phyloP scores from a whole-genome alignment of 257 asterid genomes.

The Solanum corneliomulleri region DNA sequence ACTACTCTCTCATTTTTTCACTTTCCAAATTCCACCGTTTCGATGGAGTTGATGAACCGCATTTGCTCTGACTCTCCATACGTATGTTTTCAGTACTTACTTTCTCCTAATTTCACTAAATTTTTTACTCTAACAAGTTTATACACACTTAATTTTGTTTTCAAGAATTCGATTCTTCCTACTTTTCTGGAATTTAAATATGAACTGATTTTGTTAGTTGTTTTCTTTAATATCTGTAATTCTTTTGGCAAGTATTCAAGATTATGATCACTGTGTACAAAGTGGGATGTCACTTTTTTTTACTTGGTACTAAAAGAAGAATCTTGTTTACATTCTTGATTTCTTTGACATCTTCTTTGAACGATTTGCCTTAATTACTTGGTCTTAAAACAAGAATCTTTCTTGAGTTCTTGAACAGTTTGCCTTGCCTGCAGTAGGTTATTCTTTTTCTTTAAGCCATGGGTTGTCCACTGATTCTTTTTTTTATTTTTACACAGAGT shows the following conservation, averaged over 20 bases:
- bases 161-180: neutral
- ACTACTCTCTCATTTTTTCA: neutral
- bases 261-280: neutral
- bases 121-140: neutral
- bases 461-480: neutral
- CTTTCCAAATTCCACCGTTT: neutral
- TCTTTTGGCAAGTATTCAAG: neutral
- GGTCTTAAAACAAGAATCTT: neutral
- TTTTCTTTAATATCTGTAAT: neutral
- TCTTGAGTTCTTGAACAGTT: neutral
- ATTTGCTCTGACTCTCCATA: conserved; percentile 40
- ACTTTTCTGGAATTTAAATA: neutral
- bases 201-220: neutral
- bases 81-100: conserved; percentile 9
- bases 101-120: neutral
- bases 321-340: neutral
- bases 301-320: neutral
- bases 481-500: neutral
- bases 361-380: neutral
- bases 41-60: conserved; percentile 25
- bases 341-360: neutral
- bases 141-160: neutral
- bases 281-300: neutral
- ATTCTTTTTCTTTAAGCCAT: neutral
- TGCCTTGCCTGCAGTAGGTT: neutral